Percentiles rank a stretch among this genome's conserved stretches.
These are phyloP conservation scores for Globisporangium cystogenes DNA, from an alignment of 352 stramenopile species.

Conservation along the genomic window DNA sequence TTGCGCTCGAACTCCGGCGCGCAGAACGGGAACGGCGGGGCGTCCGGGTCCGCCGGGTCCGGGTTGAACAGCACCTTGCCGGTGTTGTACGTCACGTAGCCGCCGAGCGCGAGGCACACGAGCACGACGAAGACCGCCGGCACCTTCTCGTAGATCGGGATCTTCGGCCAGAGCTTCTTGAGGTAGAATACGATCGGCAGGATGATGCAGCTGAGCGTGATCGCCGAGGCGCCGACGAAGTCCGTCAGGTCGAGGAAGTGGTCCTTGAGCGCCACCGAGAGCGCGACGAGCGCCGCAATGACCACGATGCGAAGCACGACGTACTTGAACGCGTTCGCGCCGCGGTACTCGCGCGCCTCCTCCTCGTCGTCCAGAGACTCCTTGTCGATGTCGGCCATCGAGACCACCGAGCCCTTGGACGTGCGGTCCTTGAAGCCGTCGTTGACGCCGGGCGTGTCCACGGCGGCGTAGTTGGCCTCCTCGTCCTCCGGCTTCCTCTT, in stretches of 20 bases:
- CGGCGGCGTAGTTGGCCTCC: constrained; percentile 8
- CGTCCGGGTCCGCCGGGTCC: constrained; percentile 1
- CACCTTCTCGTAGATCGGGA: constrained; percentile 13
- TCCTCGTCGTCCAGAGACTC: constrained; percentile 11
- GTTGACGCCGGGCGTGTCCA: constrained; percentile 4
- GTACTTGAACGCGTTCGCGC: constrained; percentile 16
- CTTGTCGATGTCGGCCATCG: constrained; percentile 17
- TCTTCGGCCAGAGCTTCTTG: neutral
- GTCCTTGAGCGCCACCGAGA: constrained; percentile 11
- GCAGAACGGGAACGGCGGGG: constrained; percentile 1
- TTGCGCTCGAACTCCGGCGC: neutral
- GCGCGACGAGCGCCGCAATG: constrained; percentile 5
- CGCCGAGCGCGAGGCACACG: constrained; percentile 6
- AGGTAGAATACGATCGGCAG: constrained; percentile 19
- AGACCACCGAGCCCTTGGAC: constrained; percentile 16
- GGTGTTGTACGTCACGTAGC: constrained; percentile 11
- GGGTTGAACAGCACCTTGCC: constrained; percentile 10
- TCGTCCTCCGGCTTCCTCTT: constrained; percentile 19
- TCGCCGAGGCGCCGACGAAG: constrained; percentile 16
- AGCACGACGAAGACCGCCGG: constrained; percentile 10
- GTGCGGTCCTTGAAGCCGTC: constrained; percentile 11
- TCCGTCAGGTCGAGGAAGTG: constrained; percentile 16
- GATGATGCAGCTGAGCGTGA: constrained; percentile 17
- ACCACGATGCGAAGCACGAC: constrained; percentile 1
- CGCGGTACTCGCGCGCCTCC: constrained; percentile 21